phyloP scores from a whole-genome alignment of 306 rosid genomes.

The Geum urbanum region DNA sequence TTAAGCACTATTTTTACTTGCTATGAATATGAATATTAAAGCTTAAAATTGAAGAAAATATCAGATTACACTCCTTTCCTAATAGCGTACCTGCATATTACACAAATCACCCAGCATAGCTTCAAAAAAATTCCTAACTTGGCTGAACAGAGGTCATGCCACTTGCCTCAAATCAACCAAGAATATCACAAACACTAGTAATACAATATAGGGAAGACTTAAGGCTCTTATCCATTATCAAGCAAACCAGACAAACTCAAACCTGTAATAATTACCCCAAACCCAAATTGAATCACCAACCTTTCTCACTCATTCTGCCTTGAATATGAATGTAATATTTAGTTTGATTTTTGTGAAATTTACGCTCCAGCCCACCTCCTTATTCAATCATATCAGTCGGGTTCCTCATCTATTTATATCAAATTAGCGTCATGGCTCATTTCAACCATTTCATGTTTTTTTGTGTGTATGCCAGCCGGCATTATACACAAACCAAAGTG shows the following conservation, averaged over 20 bases:
- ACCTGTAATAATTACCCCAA: conserved; percentile 11
- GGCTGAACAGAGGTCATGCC: conserved; percentile 36
- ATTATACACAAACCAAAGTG: no score
- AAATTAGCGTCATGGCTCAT: no score
- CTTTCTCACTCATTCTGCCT: no score
- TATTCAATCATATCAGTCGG: no score
- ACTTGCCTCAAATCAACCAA: conserved; percentile 34
- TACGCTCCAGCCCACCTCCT: no score
- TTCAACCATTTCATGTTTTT: no score
- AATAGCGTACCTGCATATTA: conserved; percentile 19
- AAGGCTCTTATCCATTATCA: not conserved
- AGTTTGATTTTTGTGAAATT: no score
- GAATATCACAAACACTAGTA: conserved; percentile 25
- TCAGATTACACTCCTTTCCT: conserved; percentile 30
- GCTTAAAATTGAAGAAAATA: conserved; percentile 6
- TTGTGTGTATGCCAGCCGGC: no score
- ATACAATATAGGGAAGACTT: conserved; percentile 29
- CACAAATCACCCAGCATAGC: conserved; percentile 23
- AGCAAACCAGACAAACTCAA: not conserved
- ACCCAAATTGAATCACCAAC: not conserved
- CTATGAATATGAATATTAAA: no score
- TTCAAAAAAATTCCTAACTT: conserved; percentile 29
- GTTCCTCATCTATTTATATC: no score
- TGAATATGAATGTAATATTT: no score
- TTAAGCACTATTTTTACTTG: no score